These are phyloP conservation scores for Calonectria crousiana DNA, from an alignment of 2,329 filamentous ascomycete genomes.

Conservation along the genomic window DNA sequence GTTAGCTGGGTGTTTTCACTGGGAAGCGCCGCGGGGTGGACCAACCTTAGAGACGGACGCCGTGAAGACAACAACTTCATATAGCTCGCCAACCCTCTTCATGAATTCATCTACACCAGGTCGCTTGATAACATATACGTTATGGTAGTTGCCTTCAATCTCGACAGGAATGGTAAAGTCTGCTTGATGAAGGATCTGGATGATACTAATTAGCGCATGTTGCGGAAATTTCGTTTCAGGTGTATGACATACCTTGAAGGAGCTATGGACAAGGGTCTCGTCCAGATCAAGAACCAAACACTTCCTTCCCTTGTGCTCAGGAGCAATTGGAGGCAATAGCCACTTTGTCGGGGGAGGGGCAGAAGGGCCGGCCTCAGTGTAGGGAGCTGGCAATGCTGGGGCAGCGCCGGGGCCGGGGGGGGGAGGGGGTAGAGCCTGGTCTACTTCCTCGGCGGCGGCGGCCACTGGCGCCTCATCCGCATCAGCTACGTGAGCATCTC, in stretches of 20 bases:
- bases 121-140: slow-evolving; percentile 99
- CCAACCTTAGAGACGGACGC: slow-evolving; percentile 95
- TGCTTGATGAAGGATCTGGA: slow-evolving; percentile 93
- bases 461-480: slow-evolving; percentile 58
- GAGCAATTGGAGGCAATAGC: slow-evolving; percentile 84
- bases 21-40: background rate
- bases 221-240: background rate
- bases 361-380: slow-evolving; percentile 56
- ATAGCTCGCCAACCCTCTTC: slow-evolving; percentile 97
- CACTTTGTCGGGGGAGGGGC: slow-evolving; percentile 67
- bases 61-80: slow-evolving; percentile 98
- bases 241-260: slow-evolving; percentile 84
- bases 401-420: slow-evolving; percentile 61
- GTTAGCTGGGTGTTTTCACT: slow-evolving; percentile 37
- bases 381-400: slow-evolving; percentile 54
- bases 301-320: slow-evolving; percentile 87
- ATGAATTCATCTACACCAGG: slow-evolving; percentile 99
- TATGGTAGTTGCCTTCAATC: slow-evolving; percentile 98
- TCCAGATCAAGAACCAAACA: slow-evolving; percentile 96
- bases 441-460: slow-evolving; percentile 53
- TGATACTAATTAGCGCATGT: slow-evolving; percentile 36
- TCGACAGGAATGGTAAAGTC: slow-evolving; percentile 99
- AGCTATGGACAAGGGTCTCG: slow-evolving; percentile 97
- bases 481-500: slow-evolving; percentile 68
- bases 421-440: slow-evolving; percentile 55